Evolutionary conservation across 2,329 filamentous ascomycete genomes (phyloP).

Genomic region (Cryphonectria japonica): DNA sequence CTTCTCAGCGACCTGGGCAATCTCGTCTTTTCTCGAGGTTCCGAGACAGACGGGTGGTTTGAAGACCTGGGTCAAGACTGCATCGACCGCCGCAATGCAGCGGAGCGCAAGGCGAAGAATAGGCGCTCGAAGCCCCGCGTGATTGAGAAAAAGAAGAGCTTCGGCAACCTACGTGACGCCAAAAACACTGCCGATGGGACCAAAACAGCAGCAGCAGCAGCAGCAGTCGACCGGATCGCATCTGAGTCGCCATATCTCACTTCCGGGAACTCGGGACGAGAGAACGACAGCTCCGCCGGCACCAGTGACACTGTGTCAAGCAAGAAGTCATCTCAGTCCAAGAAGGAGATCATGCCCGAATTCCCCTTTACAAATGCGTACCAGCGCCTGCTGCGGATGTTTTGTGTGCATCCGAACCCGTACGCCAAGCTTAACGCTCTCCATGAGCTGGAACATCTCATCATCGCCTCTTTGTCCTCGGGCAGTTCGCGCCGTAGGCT

Average conservation of each 20-base stretch:
- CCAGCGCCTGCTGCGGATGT: constrained; percentile 77
- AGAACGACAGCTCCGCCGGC: constrained; percentile 45
- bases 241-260: constrained; percentile 32
- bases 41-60: constrained; percentile 93
- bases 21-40: constrained; percentile 82
- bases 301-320: constrained; percentile 45
- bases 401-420: constrained; percentile 87
- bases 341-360: constrained; percentile 48
- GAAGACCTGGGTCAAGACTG: constrained; percentile 68
- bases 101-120: constrained; percentile 53
- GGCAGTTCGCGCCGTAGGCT: constrained; percentile 47
- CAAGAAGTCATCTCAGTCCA: constrained; percentile 35
- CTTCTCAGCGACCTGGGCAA: constrained; percentile 88
- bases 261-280: constrained; percentile 10
- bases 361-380: constrained; percentile 86
- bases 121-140: constrained; percentile 54
- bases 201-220: constrained; percentile 36
- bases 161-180: constrained; percentile 62
- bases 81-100: constrained; percentile 63
- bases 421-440: constrained; percentile 83
- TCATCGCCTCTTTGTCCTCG: constrained; percentile 72
- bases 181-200: constrained; percentile 46
- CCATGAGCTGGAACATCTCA: constrained; percentile 80
- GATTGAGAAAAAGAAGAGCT: constrained; percentile 70
- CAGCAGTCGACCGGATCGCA: constrained; percentile 31